Base-by-base conservation (phyloP, 768 basidiomycete species). In the Russula vinacea region DNA sequence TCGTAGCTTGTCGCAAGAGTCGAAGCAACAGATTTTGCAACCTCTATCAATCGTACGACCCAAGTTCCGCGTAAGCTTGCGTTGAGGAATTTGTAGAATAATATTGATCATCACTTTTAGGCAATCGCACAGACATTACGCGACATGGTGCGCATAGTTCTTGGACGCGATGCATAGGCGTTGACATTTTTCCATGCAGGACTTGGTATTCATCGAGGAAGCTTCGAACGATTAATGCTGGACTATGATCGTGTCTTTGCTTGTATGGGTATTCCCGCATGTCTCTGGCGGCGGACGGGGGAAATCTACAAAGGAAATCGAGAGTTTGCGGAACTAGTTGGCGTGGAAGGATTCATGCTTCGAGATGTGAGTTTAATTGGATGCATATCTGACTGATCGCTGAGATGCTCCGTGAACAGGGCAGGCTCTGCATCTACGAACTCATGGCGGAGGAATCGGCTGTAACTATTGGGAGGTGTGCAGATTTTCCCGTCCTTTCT, bases 221-320 rank as follows among this genome's bases (percentile, higher is more conserved):
- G 94, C 91, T 0, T 98, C 71, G 96, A 99, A 74, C 89, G 95
- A 1, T 81, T 98, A 65, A 80, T 99, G 62, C 84, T 98, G 24
- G 94, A 97, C 72, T 98, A 98, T 67, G 96, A 98, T 73, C 88
- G 94, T 26, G 93, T 91, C 16, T 92, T 93, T 76, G 88, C 88
- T 58, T 94, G 92, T 0, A 98, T 99, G 89, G 94, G 93, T 39
- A 94, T 98, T 4, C 96, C 96, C 0, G 94, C 94, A 0, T 99
- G 96, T 69, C 81, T 98, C 7, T 98, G 96, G 96, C 81, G 95
- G 32, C 80, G 96, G 54, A 99, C 96, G 2, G 96, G 96, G 39
- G 95, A 98, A 78, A 98, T 98, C 67, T 98, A 98, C 80, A 98
- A 98, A 75, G 95, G 90, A 50, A 99, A 99, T 73, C 84, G 92